phyloP scores from a whole-genome alignment of 148 eudicot species.

The Mesembryanthemum crystallinum region DNA sequence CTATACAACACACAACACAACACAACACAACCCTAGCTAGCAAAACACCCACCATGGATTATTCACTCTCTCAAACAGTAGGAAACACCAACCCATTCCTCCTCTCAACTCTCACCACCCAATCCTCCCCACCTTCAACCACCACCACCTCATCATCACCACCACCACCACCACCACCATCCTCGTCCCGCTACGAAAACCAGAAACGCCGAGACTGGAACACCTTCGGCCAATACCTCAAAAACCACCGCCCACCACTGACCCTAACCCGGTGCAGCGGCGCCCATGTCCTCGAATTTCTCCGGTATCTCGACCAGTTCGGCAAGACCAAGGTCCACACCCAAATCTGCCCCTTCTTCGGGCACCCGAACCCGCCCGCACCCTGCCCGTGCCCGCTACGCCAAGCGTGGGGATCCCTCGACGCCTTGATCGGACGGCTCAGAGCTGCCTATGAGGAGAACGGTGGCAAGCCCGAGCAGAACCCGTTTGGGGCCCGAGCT shows the following conservation, averaged over 20 bases:
- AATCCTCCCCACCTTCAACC: background rate
- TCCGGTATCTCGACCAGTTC: slow-evolving; percentile 53
- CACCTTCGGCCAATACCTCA: slow-evolving; percentile 52
- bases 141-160: background rate
- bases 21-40: background rate
- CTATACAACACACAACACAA: background rate
- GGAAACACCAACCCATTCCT: background rate
- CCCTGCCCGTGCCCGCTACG: slow-evolving; percentile 61
- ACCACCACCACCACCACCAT: slow-evolving; percentile 6
- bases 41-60: background rate
- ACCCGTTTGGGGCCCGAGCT: slow-evolving; percentile 62
- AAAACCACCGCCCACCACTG: slow-evolving; percentile 55
- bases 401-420: slow-evolving; percentile 63
- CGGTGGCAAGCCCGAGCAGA: slow-evolving; percentile 48
- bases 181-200: slow-evolving; percentile 46
- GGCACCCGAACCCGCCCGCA: slow-evolving; percentile 54
- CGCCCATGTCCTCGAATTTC: slow-evolving; percentile 56
- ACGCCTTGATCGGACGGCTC: slow-evolving; percentile 57
- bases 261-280: slow-evolving; percentile 47
- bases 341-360: slow-evolving; percentile 51
- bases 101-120: background rate
- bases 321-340: slow-evolving; percentile 62
- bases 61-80: too few species aligned
- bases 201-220: slow-evolving; percentile 59
- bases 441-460: slow-evolving; percentile 56